Percentiles rank a stretch among this genome's conserved stretches.
Conservation (phyloP, 306 rosid species). For the Fragaria iinumae region DNA sequence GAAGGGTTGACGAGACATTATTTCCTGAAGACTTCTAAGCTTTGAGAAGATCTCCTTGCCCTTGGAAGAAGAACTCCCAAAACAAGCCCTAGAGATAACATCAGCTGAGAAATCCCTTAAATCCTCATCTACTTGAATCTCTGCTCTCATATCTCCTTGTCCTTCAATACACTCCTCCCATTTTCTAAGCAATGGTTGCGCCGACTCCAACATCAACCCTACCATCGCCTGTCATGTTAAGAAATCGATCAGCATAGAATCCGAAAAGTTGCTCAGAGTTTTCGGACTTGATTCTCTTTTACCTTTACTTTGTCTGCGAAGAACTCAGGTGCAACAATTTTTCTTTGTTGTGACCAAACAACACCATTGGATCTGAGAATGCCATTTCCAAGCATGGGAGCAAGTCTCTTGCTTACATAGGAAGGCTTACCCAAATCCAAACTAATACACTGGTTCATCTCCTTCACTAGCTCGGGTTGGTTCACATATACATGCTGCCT, state of each 20-base stretch:
- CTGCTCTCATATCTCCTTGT: conserved; percentile 40
- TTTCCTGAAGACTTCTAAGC: conserved; percentile 66
- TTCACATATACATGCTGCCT: conserved; percentile 76
- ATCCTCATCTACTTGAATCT: conserved; percentile 66
- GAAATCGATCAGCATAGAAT: not conserved
- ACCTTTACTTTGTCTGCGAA: conserved; percentile 91
- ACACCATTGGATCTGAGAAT: conserved; percentile 71
- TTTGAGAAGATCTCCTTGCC: conserved; percentile 77
- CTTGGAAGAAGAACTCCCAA: conserved; percentile 70
- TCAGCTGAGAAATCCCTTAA: conserved; percentile 72
- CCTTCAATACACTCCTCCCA: conserved; percentile 59
- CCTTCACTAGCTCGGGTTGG: conserved; percentile 74
- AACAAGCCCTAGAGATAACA: conserved; percentile 87
- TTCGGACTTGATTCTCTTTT: not conserved
- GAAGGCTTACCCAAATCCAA: conserved; percentile 82
- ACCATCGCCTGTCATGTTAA: conserved; percentile 69
- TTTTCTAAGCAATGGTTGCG: conserved; percentile 46
- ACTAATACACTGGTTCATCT: conserved; percentile 53
- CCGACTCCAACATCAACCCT: conserved; percentile 66
- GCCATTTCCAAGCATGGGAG: conserved; percentile 88
- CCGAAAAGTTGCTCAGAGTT: not conserved
- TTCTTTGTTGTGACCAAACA: conserved; percentile 79
- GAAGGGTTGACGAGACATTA: conserved; percentile 51
- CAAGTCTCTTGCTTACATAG: conserved; percentile 60
- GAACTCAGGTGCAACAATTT: conserved; percentile 86